Evolutionary conservation across 805 yeast genomes (phyloP).

Genomic region (Teunomyces kruisii): DNA sequence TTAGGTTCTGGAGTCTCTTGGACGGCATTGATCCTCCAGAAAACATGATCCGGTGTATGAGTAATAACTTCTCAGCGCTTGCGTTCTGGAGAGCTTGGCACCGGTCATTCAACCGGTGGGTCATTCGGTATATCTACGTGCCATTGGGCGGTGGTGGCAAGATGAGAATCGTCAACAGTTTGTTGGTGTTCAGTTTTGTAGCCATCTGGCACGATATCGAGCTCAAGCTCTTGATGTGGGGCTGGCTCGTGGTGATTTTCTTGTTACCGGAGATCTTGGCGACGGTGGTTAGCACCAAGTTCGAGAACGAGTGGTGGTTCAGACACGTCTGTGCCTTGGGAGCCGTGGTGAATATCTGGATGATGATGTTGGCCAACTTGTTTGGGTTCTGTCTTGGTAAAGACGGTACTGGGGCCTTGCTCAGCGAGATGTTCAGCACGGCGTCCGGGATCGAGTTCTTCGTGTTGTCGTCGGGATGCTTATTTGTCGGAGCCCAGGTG

Average conservation of each 20-base stretch:
- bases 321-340: constrained; percentile 84
- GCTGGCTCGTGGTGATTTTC: constrained; percentile 88
- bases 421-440: constrained; percentile 72
- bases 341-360: constrained; percentile 87
- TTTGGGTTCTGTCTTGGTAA: constrained; percentile 93
- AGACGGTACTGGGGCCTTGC: constrained; percentile 72
- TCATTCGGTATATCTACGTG: constrained; percentile 80
- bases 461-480: constrained; percentile 55
- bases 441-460: constrained; percentile 65
- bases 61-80: constrained; percentile 86
- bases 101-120: constrained; percentile 89
- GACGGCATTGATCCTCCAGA: constrained; percentile 97
- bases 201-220: constrained; percentile 99
- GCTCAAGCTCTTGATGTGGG: constrained; percentile 85
- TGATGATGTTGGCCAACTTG: constrained; percentile 96
- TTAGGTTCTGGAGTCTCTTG: constrained; percentile 87
- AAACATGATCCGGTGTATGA: constrained; percentile 95
- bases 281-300: constrained; percentile 44
- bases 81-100: constrained; percentile 99
- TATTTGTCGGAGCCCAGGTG: constrained; percentile 84
- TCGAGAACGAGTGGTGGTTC: constrained; percentile 59
- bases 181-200: constrained; percentile 90
- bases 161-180: constrained; percentile 69
- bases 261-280: constrained; percentile 81
- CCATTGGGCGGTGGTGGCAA: constrained; percentile 83